A percentile compares a stretch with the other conserved stretches of the same genome.
phyloP scores from a whole-genome alignment of 352 stramenopile species.

The Phytopythium mirpurense region DNA sequence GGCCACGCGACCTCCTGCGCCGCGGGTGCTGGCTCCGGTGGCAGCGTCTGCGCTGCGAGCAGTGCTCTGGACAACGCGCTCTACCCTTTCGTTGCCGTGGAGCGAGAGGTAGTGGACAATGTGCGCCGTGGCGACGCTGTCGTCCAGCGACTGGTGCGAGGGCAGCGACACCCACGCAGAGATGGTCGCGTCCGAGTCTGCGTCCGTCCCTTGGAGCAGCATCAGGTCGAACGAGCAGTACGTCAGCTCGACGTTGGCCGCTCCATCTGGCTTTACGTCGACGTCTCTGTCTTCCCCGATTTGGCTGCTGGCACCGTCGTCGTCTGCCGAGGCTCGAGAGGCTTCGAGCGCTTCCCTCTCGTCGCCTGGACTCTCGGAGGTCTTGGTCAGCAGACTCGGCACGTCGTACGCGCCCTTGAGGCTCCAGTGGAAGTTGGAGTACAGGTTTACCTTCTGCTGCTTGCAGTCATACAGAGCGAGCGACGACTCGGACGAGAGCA shows the following conservation, averaged over 20 bases:
- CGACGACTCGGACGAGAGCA: slow-evolving; percentile 63
- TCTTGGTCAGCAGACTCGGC: slow-evolving; percentile 29
- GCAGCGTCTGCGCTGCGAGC: slow-evolving; percentile 12
- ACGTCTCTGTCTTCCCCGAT: neutral
- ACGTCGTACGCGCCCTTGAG: slow-evolving; percentile 65
- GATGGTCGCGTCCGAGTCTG: slow-evolving; percentile 30
- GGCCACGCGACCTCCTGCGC: slow-evolving; percentile 8
- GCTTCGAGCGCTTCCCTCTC: neutral
- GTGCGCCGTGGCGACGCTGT: slow-evolving; percentile 47
- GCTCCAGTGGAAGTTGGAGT: slow-evolving; percentile 79
- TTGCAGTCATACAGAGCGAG: slow-evolving; percentile 64
- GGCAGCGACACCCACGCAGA: slow-evolving; percentile 80
- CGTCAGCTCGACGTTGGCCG: slow-evolving; percentile 52
- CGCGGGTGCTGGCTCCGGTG: slow-evolving; percentile 7
- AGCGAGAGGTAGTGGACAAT: slow-evolving; percentile 78
- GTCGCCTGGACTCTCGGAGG: neutral
- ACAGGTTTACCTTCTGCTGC: slow-evolving; percentile 46
- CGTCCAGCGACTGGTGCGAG: slow-evolving; percentile 53
- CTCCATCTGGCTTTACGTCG: slow-evolving; percentile 8
- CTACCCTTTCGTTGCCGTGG: slow-evolving; percentile 69
- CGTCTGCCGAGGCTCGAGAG: neutral
- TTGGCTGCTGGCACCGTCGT: neutral
- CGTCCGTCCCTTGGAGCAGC: slow-evolving; percentile 59
- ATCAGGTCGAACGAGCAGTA: slow-evolving; percentile 83
- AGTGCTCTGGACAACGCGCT: slow-evolving; percentile 65